Base-by-base conservation (phyloP, 2,329 filamentous ascomycete genomes). In the Chrysoporthe austroafricana region DNA sequence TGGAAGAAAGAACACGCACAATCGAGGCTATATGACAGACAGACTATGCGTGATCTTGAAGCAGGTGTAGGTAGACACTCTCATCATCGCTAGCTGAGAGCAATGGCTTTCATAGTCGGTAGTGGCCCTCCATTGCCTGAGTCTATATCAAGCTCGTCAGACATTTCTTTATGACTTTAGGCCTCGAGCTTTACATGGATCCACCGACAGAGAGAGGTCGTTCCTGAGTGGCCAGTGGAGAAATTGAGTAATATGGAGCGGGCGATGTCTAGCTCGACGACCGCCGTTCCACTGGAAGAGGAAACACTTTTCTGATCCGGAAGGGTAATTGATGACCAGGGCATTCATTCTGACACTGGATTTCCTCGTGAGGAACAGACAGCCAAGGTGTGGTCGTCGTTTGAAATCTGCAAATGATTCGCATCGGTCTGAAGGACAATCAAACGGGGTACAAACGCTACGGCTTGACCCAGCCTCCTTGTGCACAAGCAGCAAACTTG, bases 401-500 rank as follows among this genome's bases (percentile, higher is more conserved):
- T 64, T 67, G 66, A 58, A 39, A 44, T 26, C 59, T 61, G 54
- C 57, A 42, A 44, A 56, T 57, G 34, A 32, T 57, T 48, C 43
- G 32, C 26, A n/a, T 48, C n/a, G 32, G 43, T 56, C 59, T 61
- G 39, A 52, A 46, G 50, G 58, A 61, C 42, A 34, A 61, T 48
- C 44, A 63, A 36, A 63, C 43, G 48, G 44, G 14, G 56, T 13
- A 39, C 26, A 36, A 48, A 57, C 54, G 36, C 42, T 46, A 57
- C 59, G 52, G 65, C 59, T 63, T 56, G 59, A 43, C 52, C 42
- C 34, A 50, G 60, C 63, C 44, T 68, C 57, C 39, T 57, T 8
- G 36, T 48, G 43, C 46, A 56, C 59, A 64, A 43, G 50, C 52
- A 67, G 66, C 66, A 70, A 70, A 70, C 65, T 68, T 63, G 67